phyloP scores from a whole-genome alignment of 2,329 filamentous ascomycete species.

The Ophiocordyceps unilateralis region DNA sequence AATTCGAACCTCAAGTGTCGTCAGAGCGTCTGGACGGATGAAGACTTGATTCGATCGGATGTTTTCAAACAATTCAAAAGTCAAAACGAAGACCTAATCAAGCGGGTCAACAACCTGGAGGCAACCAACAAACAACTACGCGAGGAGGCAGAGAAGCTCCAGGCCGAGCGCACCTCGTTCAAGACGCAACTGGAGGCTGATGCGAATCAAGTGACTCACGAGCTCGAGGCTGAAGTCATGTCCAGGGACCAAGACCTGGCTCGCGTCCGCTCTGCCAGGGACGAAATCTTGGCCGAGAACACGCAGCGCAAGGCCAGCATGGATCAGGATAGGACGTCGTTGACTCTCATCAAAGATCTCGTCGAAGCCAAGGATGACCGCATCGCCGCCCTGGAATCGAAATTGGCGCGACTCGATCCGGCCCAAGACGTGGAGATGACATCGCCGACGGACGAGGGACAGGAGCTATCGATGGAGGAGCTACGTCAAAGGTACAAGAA shows the following conservation, averaged over 20 bases:
- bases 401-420: conserved; percentile 53
- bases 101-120: conserved; percentile 79
- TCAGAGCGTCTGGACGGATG: conserved; percentile 62
- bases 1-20: conserved; percentile 55
- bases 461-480: conserved; percentile 49
- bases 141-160: conserved; percentile 70
- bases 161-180: conserved; percentile 70
- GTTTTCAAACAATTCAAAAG: conserved; percentile 82
- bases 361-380: conserved; percentile 62
- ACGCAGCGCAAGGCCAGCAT: conserved; percentile 62
- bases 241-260: conserved; percentile 71
- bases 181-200: conserved; percentile 70
- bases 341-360: conserved; percentile 64
- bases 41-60: conserved; percentile 85
- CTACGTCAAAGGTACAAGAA: conserved; percentile 57
- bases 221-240: conserved; percentile 68
- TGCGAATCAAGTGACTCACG: conserved; percentile 50
- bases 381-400: conserved; percentile 66
- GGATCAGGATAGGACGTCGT: conserved; percentile 55
- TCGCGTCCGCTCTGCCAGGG: conserved; percentile 65
- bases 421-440: conserved; percentile 27
- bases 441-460: conserved; percentile 27
- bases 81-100: conserved; percentile 85
- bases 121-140: conserved; percentile 71
- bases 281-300: conserved; percentile 72